These are phyloP conservation scores for Pueraria montana DNA, from an alignment of 306 rosid genomes.

Conservation along the genomic window DNA sequence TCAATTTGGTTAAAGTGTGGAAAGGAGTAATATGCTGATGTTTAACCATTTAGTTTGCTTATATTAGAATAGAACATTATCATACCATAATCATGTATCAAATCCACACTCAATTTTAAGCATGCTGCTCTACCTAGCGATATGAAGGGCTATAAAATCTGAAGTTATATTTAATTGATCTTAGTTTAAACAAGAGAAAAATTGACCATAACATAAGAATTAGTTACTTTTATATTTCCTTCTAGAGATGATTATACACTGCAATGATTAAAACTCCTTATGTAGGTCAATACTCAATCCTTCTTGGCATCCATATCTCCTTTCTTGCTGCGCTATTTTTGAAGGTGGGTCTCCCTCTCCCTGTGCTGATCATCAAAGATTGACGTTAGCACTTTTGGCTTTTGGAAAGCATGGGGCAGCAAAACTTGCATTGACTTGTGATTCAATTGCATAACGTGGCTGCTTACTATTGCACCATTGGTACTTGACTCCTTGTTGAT, in stretches of 20 bases:
- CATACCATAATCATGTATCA: constrained; percentile 55
- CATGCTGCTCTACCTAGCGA: constrained; percentile 31
- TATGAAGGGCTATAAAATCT: constrained; percentile 21
- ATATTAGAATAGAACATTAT: constrained; percentile 42
- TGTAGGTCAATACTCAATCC: constrained; percentile 47
- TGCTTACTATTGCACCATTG: constrained; percentile 47
- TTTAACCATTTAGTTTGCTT: constrained; percentile 36
- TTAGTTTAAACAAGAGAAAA: constrained; percentile 15
- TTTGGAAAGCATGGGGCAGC: constrained; percentile 50
- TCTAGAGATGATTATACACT: constrained; percentile 37
- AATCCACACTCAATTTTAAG: constrained; percentile 51
- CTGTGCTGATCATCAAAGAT: constrained; percentile 47
- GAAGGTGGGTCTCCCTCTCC: constrained; percentile 45
- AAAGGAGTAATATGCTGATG: constrained; percentile 41
- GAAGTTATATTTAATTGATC: constrained; percentile 9
- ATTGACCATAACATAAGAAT: constrained; percentile 6
- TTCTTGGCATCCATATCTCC: constrained; percentile 38
- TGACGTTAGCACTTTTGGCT: constrained; percentile 48
- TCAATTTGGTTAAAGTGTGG: constrained; percentile 42
- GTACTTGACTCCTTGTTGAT: constrained; percentile 35
- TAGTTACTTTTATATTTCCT: neutral
- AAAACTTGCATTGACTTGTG: constrained; percentile 63
- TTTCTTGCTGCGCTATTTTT: constrained; percentile 38
- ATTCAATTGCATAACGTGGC: constrained; percentile 52
- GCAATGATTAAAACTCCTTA: constrained; percentile 57